A percentile compares a stretch with the other conserved stretches of the same genome.
Conservation (phyloP, 768 basidiomycete species). For the Russula sp. region DNA sequence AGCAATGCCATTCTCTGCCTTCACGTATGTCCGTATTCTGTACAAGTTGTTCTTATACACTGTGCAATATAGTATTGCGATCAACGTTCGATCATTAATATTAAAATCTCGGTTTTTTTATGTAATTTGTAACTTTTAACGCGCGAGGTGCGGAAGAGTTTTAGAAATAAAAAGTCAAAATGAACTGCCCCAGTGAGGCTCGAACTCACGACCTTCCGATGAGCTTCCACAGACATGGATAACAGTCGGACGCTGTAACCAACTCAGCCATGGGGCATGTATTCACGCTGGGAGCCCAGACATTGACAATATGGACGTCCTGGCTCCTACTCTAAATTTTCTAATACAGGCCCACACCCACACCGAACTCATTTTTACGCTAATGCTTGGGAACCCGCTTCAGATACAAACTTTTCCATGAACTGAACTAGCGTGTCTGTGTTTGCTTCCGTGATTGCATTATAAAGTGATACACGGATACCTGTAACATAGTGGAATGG, state of each 20-base stretch:
- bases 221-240: constrained; percentile 23
- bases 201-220: constrained; percentile 68
- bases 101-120: not conserved
- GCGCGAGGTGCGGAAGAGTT: not conserved
- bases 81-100: not conserved
- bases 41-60: constrained; percentile 16
- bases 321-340: not conserved
- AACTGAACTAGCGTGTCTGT: constrained; percentile 54
- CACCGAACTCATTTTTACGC: not conserved
- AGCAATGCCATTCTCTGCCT: constrained; percentile 6
- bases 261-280: constrained; percentile 68
- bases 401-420: constrained; percentile 45
- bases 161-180: not conserved
- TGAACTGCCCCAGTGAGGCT: constrained; percentile 53
- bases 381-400: not conserved
- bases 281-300: rapidly evolving
- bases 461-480: constrained; percentile 82
- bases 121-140: not conserved
- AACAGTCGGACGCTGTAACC: constrained; percentile 77
- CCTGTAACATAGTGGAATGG: constrained; percentile 33
- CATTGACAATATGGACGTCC: not conserved
- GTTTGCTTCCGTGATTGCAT: constrained; percentile 74
- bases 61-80: constrained; percentile 18
- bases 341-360: not conserved
- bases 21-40: constrained; percentile 7